Evolutionary conservation across 73 alveolate genomes (phyloP).

Genomic region (Stentor roeselii): DNA sequence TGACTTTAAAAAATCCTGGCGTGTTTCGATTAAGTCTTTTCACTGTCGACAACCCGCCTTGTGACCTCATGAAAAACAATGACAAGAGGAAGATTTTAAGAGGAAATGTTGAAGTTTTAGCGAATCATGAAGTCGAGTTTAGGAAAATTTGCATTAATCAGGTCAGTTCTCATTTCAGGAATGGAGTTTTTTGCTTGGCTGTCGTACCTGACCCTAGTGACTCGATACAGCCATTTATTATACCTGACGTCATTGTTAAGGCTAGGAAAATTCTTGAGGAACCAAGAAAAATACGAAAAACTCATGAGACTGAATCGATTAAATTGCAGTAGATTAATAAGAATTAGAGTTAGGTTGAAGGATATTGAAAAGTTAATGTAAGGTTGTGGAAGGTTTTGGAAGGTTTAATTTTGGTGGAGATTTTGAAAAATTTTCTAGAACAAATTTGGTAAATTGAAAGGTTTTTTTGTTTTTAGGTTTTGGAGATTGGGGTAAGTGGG

Average conservation of each 20-base stretch:
- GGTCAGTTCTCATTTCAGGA: background rate
- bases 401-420: too few species aligned
- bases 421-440: too few species aligned
- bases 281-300: too few species aligned
- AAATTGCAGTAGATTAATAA: too few species aligned
- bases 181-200: background rate
- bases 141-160: background rate
- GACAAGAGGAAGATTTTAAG: background rate
- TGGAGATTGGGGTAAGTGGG: too few species aligned
- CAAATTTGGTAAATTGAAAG: too few species aligned
- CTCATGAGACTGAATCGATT: too few species aligned
- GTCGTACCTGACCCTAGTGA: background rate
- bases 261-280: background rate
- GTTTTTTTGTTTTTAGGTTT: too few species aligned
- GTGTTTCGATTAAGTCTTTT: background rate
- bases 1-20: too few species aligned
- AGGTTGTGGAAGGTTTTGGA: too few species aligned
- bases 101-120: slow-evolving; percentile 24
- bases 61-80: background rate
- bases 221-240: background rate
- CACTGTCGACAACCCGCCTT: background rate
- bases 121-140: slow-evolving; percentile 5
- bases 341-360: too few species aligned
- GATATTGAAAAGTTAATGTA: too few species aligned
- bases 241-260: background rate